Base-by-base conservation (phyloP, 768 basidiomycete species). In the Candolleomyces aberdarensis region DNA sequence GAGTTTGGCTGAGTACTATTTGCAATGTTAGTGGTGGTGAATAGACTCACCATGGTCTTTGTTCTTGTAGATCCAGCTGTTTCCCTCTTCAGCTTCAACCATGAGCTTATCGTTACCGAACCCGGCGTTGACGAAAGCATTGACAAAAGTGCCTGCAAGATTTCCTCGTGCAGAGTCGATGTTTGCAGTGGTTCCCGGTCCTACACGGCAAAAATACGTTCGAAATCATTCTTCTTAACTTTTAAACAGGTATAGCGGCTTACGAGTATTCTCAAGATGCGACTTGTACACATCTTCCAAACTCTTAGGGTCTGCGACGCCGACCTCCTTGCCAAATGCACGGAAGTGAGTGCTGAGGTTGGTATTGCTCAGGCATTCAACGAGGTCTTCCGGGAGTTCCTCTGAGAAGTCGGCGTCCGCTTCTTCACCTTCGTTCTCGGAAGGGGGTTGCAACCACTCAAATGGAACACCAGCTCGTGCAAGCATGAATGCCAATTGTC, bases 1-100 rank as follows among this genome's bases (percentile, higher is more conserved):
- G 63, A 65, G 47, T 5, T 44, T 63, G 1, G 47, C 60, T 57
- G 57, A 58, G 49, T 14, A 40, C 53, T 15, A 36, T 17, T n/a
- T 8, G 11, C 31, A 2, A 1, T 11, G 15, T 32, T 1, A 14
- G 19, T 29, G 26, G 26, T 10, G 32, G 56, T 19, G 62, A 14
- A 70, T 20, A 17, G 15, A 14, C 81, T 20, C 60, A 88, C 96
- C 97, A 64, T 97, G 94, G 57, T 98, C 96, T 77, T 98, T 98
- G 80, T 98, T 98, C 83, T 98, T 98, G 82, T 98, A 99, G 60
- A 99, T 94, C 95, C 95, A 99, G 67, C 94, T 96, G 74, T 86
- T 92, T 14, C 97, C 96, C 69, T 97, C 96, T 61, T 94, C 92
- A 1, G 95, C 96, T 70, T 89, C 90, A 5, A 96, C 94, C 93